phyloP scores from a whole-genome alignment of 345 rosid genomes.

The Nasturtium officinale region DNA sequence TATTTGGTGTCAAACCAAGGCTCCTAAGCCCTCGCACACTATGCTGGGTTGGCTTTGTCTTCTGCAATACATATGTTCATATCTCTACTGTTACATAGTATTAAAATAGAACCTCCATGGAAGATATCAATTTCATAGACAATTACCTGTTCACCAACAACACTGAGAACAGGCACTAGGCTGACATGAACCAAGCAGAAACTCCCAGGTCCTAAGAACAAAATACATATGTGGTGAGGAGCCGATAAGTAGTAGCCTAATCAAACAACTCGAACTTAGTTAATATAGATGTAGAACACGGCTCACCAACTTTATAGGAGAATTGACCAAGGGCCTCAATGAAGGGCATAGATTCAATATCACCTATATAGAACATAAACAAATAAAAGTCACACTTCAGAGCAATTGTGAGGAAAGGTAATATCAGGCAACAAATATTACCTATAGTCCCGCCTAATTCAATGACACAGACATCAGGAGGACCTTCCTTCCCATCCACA shows the following conservation, averaged over 20 bases:
- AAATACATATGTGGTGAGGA: constrained; percentile 28
- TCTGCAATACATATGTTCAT: constrained; percentile 50
- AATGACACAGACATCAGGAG: constrained; percentile 96
- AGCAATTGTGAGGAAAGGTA: background rate
- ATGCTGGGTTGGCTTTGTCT: constrained; percentile 99
- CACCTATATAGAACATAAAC: constrained; percentile 59
- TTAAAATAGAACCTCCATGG: background rate
- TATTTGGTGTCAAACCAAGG: constrained; percentile 84
- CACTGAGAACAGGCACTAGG: constrained; percentile 95
- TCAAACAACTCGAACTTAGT: background rate
- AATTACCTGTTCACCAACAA: constrained; percentile 94
- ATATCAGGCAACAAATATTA: constrained; percentile 28
- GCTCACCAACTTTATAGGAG: constrained; percentile 89
- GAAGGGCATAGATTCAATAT: constrained; percentile 96
- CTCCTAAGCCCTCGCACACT: constrained; percentile 92
- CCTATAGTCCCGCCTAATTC: constrained; percentile 99
- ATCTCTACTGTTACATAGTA: background rate
- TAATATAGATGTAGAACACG: background rate
- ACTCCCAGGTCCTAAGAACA: constrained; percentile 73
- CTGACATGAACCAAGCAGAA: constrained; percentile 98
- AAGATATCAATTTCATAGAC: constrained; percentile 10
- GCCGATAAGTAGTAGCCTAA: background rate
- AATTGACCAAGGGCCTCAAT: constrained; percentile 97
- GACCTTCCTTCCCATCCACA: constrained; percentile 81
- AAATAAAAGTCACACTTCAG: constrained; percentile 9